Percentiles rank a stretch among this genome's conserved stretches.
phyloP scores from a whole-genome alignment of 202 grass and related monocot species.

The Cymbopogon flexuosus region DNA sequence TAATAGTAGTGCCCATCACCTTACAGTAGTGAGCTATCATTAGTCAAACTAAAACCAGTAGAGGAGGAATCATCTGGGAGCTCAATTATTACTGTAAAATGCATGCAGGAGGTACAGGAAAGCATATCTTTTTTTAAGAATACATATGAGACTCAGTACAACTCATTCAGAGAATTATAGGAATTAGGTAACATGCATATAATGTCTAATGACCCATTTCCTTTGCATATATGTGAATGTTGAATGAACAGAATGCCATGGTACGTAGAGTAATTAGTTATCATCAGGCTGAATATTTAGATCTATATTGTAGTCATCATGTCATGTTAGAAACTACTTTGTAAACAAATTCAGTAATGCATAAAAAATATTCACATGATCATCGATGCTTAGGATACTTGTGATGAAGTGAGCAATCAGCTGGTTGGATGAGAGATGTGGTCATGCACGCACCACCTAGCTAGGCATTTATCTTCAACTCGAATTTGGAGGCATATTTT shows the following conservation, averaged over 20 bases:
- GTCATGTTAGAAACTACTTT: not conserved
- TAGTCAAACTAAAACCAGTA: constrained; percentile 22
- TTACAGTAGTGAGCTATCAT: not conserved
- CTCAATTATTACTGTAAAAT: not conserved
- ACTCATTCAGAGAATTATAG: not conserved
- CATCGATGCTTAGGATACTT: not conserved
- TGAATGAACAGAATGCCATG: not conserved
- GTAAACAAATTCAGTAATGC: not conserved
- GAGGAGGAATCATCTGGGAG: not conserved
- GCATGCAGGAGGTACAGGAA: not conserved
- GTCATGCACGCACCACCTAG: not conserved
- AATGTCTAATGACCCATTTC: not conserved
- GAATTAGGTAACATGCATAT: not conserved
- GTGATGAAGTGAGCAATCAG: not conserved
- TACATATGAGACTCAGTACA: not conserved
- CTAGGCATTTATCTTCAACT: not conserved
- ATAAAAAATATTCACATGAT: not conserved
- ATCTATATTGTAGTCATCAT: not conserved
- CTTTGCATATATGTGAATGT: not conserved
- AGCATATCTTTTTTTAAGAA: not conserved
- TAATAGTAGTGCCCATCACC: not conserved
- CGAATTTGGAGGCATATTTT: not conserved
- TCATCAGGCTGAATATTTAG: not conserved
- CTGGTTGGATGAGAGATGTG: not conserved
- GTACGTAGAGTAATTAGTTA: not conserved